Percentiles rank a stretch among this genome's conserved stretches.
Evolutionary conservation across 1,284 basidiomycete genomes (phyloP).

Genomic region (Malassezia arunalokei): DNA sequence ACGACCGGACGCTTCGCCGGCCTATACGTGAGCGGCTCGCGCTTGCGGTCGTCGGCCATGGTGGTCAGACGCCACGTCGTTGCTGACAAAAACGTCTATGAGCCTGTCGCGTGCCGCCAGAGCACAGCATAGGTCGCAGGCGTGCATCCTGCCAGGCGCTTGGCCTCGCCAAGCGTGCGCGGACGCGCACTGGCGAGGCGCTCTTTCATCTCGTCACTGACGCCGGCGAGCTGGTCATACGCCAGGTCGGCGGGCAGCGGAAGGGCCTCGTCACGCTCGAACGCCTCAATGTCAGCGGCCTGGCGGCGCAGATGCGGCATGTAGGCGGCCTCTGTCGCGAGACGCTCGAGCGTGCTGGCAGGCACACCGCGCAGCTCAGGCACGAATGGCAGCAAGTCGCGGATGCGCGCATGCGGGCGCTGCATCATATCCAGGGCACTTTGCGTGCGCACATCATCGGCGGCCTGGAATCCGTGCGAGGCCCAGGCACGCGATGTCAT

Average conservation of each 20-base stretch:
- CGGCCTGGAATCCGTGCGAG: constrained; percentile 36
- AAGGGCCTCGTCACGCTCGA: constrained; percentile 64
- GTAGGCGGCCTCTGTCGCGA: constrained; percentile 54
- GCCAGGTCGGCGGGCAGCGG: constrained; percentile 58
- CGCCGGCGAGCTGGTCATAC: constrained; percentile 56
- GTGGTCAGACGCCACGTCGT: neutral
- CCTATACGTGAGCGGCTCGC: constrained; percentile 5
- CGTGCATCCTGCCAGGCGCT: constrained; percentile 28
- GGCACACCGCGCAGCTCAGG: constrained; percentile 55
- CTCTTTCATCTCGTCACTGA: constrained; percentile 66
- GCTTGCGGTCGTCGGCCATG: neutral
- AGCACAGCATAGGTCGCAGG: constrained; percentile 28
- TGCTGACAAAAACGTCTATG: neutral
- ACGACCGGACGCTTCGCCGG: neutral
- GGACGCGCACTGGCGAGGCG: constrained; percentile 56
- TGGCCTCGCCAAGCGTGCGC: constrained; percentile 52
- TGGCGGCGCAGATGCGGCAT: constrained; percentile 57
- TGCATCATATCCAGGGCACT: constrained; percentile 66
- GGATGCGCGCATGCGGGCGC: constrained; percentile 54
- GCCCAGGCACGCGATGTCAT: constrained; percentile 45
- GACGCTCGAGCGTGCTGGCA: constrained; percentile 53
- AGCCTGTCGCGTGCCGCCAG: constrained; percentile 16
- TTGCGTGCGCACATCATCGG: constrained; percentile 30
- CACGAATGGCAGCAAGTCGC: constrained; percentile 51
- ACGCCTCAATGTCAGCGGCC: constrained; percentile 61